Conservation (phyloP, 176 grass and related monocot genomes). For the Eragrostis nindensis region DNA sequence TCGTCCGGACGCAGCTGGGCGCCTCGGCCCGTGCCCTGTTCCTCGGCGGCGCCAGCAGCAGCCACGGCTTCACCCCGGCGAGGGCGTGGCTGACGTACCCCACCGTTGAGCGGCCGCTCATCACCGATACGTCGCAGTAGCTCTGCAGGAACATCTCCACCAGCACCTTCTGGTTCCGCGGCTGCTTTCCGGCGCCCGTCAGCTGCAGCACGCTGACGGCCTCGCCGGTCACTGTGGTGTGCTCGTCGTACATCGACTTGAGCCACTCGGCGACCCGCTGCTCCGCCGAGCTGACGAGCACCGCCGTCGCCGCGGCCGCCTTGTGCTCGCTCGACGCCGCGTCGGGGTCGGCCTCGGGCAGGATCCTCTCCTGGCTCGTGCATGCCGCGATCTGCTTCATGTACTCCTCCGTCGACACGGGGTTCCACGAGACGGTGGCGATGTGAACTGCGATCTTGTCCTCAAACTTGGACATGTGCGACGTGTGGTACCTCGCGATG, state of each 20-base stretch:
- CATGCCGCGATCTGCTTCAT: conserved; percentile 55
- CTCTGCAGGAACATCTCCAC: conserved; percentile 72
- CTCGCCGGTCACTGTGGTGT: conserved; percentile 53
- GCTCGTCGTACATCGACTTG: conserved; percentile 62
- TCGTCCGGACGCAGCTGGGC: conserved; percentile 49
- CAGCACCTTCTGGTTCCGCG: conserved; percentile 46
- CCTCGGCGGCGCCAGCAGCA: conserved; percentile 44
- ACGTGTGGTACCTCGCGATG: conserved; percentile 56
- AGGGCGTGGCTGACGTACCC: conserved; percentile 67
- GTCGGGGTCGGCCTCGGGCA: conserved; percentile 49
- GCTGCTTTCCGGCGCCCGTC: conserved; percentile 18
- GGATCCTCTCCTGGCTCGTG: conserved; percentile 53
- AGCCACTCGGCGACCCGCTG: conserved; percentile 46
- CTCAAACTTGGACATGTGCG: conserved; percentile 49
- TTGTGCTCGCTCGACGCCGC: background rate
- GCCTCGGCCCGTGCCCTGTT: conserved; percentile 39
- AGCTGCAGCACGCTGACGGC: conserved; percentile 47
- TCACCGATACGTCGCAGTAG: conserved; percentile 64
- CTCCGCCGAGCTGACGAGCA: conserved; percentile 56
- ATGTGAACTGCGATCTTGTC: conserved; percentile 66
- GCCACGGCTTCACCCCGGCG: conserved; percentile 57
- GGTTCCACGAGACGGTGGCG: conserved; percentile 34
- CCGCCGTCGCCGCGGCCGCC: conserved; percentile 37
- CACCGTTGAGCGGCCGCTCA: conserved; percentile 56
- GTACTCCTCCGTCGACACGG: conserved; percentile 44